These are phyloP conservation scores for Triticum turgidum DNA, from an alignment of 176 grass and related monocot genomes.

Conservation along the genomic window DNA sequence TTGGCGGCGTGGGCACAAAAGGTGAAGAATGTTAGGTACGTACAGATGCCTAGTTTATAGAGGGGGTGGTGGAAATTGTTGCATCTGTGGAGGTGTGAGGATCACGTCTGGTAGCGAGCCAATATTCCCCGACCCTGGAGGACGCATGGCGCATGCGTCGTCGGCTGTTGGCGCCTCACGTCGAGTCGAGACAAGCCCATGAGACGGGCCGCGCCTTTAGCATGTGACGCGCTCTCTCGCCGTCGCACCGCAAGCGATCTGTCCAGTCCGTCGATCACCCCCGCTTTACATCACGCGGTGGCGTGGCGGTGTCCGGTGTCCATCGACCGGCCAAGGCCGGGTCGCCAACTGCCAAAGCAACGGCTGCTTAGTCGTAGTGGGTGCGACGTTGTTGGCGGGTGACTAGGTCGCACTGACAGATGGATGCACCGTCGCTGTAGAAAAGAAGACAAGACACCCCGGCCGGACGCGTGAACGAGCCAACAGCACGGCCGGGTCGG, in stretches of 20 bases:
- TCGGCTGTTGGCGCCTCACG: constrained; percentile 33
- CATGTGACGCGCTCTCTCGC: constrained; percentile 2
- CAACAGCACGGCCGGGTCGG: background rate
- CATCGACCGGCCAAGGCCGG: background rate
- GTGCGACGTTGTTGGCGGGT: background rate
- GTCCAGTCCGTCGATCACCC: background rate
- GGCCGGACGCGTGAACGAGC: background rate
- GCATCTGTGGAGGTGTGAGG: background rate
- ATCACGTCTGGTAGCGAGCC: background rate
- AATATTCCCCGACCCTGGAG: background rate
- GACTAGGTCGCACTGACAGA: background rate
- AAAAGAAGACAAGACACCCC: background rate
- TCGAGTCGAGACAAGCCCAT: constrained; percentile 31
- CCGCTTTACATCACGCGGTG: background rate
- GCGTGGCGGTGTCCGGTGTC: background rate
- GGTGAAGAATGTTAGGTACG: background rate
- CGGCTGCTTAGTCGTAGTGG: background rate
- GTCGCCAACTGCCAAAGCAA: background rate
- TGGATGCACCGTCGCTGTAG: background rate
- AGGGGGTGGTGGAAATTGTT: background rate
- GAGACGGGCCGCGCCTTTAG: constrained; percentile 28
- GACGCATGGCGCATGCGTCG: background rate
- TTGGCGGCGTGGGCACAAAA: background rate
- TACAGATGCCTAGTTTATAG: background rate
- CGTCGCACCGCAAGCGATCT: background rate